Evolutionary conservation across 805 yeast species (phyloP), one percentile per base, ranked within the genome.

Genomic region (Candida schatavii): DNA sequence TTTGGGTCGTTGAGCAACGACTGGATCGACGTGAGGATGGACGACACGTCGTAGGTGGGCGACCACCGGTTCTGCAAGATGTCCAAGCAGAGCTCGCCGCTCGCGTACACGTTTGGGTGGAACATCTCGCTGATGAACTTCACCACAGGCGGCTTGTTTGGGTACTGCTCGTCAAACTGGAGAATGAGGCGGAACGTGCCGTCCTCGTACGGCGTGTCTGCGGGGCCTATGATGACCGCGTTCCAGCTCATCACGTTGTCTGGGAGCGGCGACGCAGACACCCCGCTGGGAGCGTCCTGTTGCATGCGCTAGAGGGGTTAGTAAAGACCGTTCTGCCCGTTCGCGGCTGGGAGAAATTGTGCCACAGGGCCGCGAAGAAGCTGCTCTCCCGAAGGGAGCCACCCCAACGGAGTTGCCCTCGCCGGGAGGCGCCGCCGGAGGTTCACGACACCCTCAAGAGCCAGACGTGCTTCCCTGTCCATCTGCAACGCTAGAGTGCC

Each of bases 211-310:
- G 99, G 98, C 0, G 99, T 93, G 49, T 89, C 97, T 20, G 91
- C 83, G 1, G 99, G 99, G 0, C 99, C 99, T 43, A 93, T 90
- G 47, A 93, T 93, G 45, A 93, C 96, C 0, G 97, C 99, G 63
- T 93, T 93, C 66, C 99, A 93, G 28, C 87, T 78, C 96, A 93
- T 89, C 39, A 93, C 97, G 56, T 93, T 93, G 60, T 93, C 98
- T 3, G 98, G 89, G 40, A 91, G 76, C 3, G 99, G 99, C 4
- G 96, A 87, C 0, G 99, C 99, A 4, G 96, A 87, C 9, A 93
- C 96, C 13, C 99, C 99, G 25, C 95, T 93, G 19, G 99, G 97
- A 10, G 98, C 93, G 64, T 93, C 99, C 70, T 85, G 93, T 65
- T 93, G 97, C 84, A 93, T 90, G 54, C 98, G 83, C 83, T 81